These are phyloP conservation scores for Ceratobasidium sp. DNA, from an alignment of 1,284 basidiomycete species.

Conservation along the genomic window DNA sequence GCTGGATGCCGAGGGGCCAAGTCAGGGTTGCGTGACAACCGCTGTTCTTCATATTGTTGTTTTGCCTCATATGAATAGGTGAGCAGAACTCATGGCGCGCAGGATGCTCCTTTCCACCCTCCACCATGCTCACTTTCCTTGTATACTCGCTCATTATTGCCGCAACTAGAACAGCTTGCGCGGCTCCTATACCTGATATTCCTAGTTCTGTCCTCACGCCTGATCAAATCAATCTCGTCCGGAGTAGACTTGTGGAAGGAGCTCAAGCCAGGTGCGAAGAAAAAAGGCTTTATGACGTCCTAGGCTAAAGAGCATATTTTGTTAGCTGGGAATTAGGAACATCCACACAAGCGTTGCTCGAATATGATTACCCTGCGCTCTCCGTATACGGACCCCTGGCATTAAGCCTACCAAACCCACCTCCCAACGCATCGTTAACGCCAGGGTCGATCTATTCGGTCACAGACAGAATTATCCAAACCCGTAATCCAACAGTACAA, in stretches of 20 bases:
- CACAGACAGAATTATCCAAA: constrained; percentile 43
- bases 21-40: constrained; percentile 30
- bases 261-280: constrained; percentile 20
- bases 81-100: constrained; percentile 7
- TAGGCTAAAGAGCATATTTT: neutral
- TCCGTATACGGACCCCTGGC: constrained; percentile 42
- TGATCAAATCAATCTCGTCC: constrained; percentile 30
- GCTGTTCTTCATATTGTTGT: constrained; percentile 11
- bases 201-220: constrained; percentile 14
- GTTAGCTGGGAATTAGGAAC: constrained; percentile 39
- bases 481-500: constrained; percentile 29
- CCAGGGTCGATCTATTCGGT: constrained; percentile 45
- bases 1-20: constrained; percentile 8
- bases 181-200: constrained; percentile 30
- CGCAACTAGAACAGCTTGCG: neutral
- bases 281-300: no score
- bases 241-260: constrained; percentile 31
- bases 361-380: constrained; percentile 44
- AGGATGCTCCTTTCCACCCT: neutral
- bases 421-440: constrained; percentile 22
- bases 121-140: constrained; percentile 14
- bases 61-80: constrained; percentile 27
- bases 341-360: constrained; percentile 43
- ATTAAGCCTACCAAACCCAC: constrained; percentile 39
- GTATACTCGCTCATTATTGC: neutral